Percentiles rank a stretch among this genome's conserved stretches.
These are phyloP conservation scores for Tetradesmus obliquus DNA, from an alignment of 139 green algal genomes.

Conservation along the genomic window DNA sequence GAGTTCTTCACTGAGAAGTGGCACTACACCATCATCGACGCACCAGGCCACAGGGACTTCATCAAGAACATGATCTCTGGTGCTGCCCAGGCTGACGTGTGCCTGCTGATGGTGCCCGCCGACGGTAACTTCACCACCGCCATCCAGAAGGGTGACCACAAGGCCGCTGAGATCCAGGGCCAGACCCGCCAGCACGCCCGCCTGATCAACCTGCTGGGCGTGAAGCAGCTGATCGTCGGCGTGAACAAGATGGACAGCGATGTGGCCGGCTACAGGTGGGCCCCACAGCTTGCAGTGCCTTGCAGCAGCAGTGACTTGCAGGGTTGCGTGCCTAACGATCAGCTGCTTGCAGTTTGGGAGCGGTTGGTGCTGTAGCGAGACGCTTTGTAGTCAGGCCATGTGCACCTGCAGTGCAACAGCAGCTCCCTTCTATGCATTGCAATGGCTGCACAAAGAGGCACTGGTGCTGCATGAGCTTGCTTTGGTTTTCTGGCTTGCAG, in stretches of 20 bases:
- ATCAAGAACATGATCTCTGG: slow-evolving; percentile 99
- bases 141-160: slow-evolving; percentile 99
- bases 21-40: slow-evolving; percentile 99
- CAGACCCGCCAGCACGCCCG: slow-evolving; percentile 99
- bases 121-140: slow-evolving; percentile 97
- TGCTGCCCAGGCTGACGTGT: slow-evolving; percentile 93
- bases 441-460: no score
- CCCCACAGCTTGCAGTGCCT: neutral
- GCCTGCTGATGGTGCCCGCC: slow-evolving; percentile 90
- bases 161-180: slow-evolving; percentile 95
- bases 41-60: slow-evolving; percentile 93
- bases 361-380: no score
- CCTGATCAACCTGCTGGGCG: slow-evolving; percentile 97
- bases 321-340: neutral
- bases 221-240: slow-evolving; percentile 97
- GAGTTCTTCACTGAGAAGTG: slow-evolving; percentile 99
- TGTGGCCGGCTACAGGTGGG: slow-evolving; percentile 88
- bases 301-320: neutral
- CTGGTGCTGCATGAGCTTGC: no score
- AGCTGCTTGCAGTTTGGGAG: no score
- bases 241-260: slow-evolving; percentile 99
- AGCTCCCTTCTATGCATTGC: no score
- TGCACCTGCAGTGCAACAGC: no score
- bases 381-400: no score
- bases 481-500: no score